These are phyloP conservation scores for Spiromastix sp. DNA, from an alignment of 2,329 filamentous ascomycete genomes.

Conservation along the genomic window DNA sequence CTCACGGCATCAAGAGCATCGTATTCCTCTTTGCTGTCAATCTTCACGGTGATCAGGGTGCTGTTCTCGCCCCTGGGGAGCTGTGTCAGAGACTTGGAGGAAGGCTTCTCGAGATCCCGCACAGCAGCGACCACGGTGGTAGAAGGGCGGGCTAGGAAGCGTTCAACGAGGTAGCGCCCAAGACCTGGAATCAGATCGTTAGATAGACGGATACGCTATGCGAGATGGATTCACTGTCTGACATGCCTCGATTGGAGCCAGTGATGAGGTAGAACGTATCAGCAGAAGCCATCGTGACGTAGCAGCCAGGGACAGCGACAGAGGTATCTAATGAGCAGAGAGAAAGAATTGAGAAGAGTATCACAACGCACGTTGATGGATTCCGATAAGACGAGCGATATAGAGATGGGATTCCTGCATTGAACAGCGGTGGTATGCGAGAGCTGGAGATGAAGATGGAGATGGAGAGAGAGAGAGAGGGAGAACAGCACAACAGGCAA, in stretches of 20 bases:
- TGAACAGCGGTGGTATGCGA: no score
- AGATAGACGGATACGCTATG: neutral
- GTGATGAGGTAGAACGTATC: slow-evolving; percentile 17
- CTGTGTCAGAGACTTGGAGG: slow-evolving; percentile 8
- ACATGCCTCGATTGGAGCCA: slow-evolving; percentile 22
- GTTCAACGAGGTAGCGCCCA: slow-evolving; percentile 23
- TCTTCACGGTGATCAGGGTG: slow-evolving; percentile 31
- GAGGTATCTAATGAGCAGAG: no score
- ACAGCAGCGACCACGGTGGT: slow-evolving; percentile 20
- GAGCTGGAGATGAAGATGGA: no score
- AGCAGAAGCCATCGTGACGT: neutral
- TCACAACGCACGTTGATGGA: no score
- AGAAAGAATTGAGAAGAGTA: no score
- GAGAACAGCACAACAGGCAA: no score
- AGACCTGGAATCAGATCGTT: slow-evolving; percentile 17
- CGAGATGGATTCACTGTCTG: neutral
- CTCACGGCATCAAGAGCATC: slow-evolving; percentile 26
- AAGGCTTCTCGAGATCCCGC: slow-evolving; percentile 8
- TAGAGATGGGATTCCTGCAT: no score
- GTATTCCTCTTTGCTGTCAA: slow-evolving; percentile 29
- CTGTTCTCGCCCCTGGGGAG: slow-evolving; percentile 28
- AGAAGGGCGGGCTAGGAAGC: slow-evolving; percentile 27
- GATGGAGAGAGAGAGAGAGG: no score
- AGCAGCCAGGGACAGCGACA: no score
- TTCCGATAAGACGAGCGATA: no score